These are phyloP conservation scores for Vanrija sp. DNA, from an alignment of 1,284 basidiomycete species.

Conservation along the genomic window DNA sequence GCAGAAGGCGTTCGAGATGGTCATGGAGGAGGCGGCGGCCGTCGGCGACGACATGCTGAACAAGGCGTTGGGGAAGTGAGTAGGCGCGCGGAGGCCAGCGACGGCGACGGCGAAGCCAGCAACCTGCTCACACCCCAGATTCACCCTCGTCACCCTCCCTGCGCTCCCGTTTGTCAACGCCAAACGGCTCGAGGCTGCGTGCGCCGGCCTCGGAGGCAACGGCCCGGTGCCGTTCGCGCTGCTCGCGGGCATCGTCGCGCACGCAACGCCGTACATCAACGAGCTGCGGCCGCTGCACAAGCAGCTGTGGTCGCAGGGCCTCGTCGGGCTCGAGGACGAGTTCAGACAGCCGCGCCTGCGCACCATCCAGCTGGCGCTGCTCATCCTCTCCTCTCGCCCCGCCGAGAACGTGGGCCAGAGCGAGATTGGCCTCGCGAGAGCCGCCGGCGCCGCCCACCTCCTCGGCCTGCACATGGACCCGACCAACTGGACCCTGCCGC, in stretches of 20 bases:
- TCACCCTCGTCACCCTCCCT: slow-evolving; percentile 24
- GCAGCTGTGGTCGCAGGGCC: slow-evolving; percentile 28
- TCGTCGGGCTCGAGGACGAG: slow-evolving; percentile 39
- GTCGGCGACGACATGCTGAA: slow-evolving; percentile 8
- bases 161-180: slow-evolving; percentile 38
- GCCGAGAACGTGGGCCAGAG: slow-evolving; percentile 31
- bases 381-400: slow-evolving; percentile 29
- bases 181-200: slow-evolving; percentile 21
- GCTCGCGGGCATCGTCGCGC: slow-evolving; percentile 35
- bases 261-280: slow-evolving; percentile 28
- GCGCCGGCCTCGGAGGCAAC: slow-evolving; percentile 10
- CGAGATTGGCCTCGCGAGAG: slow-evolving; percentile 27
- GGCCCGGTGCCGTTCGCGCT: slow-evolving; percentile 31
- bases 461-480: slow-evolving; percentile 44
- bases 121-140: slow-evolving; percentile 8
- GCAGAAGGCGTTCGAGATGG: slow-evolving; percentile 17
- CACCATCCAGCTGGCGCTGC: slow-evolving; percentile 34
- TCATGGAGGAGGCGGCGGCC: slow-evolving; percentile 9
- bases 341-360: slow-evolving; percentile 37
- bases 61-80: slow-evolving; percentile 10
- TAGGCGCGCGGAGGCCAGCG: not conserved
- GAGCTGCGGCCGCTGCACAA: slow-evolving; percentile 27
- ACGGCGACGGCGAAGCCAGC: not conserved
- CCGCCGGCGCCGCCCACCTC: slow-evolving; percentile 38
- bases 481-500: slow-evolving; percentile 39